Percentiles rank a stretch among this genome's conserved stretches.
These are phyloP conservation scores for Pseudogymnoascus destructans DNA, from an alignment of 2,329 filamentous ascomycete genomes.

Conservation along the genomic window DNA sequence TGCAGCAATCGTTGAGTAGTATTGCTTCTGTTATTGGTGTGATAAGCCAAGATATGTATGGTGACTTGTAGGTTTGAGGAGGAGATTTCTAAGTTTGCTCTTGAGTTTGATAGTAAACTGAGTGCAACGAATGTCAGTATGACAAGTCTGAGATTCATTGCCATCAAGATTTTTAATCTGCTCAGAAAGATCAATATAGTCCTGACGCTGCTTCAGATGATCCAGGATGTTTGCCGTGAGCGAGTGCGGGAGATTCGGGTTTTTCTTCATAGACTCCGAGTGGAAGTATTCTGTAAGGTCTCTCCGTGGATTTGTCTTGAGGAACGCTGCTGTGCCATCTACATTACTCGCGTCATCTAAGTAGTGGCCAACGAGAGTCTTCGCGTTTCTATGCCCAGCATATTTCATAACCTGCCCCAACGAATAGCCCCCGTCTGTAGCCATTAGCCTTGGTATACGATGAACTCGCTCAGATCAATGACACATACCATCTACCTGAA, in stretches of 20 bases:
- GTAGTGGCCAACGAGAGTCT: conserved; percentile 7
- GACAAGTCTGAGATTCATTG: conserved; percentile 9
- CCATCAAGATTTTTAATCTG: conserved; percentile 7
- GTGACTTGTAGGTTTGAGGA: too few relatives aligned
- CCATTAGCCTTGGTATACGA: conserved; percentile 3
- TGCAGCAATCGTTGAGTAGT: too few relatives aligned
- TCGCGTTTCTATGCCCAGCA: conserved; percentile 7
- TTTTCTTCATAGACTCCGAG: conserved; percentile 1
- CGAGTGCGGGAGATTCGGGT: conserved; percentile 10
- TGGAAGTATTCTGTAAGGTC: conserved; percentile 8
- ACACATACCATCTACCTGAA: conserved; percentile 12
- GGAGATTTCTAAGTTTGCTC: too few relatives aligned
- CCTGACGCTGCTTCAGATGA: conserved; percentile 10
- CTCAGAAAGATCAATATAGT: neutral
- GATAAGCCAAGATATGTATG: too few relatives aligned
- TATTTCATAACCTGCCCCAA: conserved; percentile 10
- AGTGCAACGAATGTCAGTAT: too few relatives aligned
- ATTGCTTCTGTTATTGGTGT: too few relatives aligned
- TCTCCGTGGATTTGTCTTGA: neutral
- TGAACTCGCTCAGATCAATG: neutral
- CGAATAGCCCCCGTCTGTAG: conserved; percentile 3
- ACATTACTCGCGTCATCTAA: neutral
- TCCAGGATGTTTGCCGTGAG: conserved; percentile 9
- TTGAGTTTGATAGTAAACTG: too few relatives aligned
- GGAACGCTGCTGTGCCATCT: neutral